Base-by-base conservation (phyloP, 2,329 filamentous ascomycete genomes). In the Trichophyton rubrum region DNA sequence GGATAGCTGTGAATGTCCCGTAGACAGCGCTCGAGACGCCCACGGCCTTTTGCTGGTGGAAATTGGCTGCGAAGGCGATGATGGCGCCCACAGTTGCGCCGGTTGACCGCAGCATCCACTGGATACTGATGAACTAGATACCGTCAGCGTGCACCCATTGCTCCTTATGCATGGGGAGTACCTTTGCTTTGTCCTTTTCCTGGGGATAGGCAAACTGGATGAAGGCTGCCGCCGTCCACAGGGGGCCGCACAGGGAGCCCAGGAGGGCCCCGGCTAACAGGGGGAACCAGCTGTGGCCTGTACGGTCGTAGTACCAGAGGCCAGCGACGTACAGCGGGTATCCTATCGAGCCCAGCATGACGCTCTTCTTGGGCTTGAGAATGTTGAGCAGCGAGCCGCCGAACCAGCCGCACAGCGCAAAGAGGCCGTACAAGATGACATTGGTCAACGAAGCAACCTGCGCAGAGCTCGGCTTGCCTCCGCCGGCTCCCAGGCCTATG, bases 71-170 rank as follows among this genome's bases (percentile, higher is more conserved):
- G 9, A 58, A 41, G 22, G 40, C 40, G 22, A 43, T 27, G n/a
- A 58, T 30, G n/a, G 56, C 27, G 2, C 63, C 59, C n/a, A 65
- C 78, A 73, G 82, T 68, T 68, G 84, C 83, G 66, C 89, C 89
- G 69, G 93, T 87, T 65, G 92, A 89, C 67, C 84, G 89, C 65
- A 89, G 89, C 62, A 89, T 72, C 75, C 93, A 93, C 81, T 93
- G 93, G 69, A 95, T 91, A 22, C 43, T 47, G 43, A 47, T 47
- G 43, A 47, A 47, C 43, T 47, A 47, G 7, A 9, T 73, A 87
- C 83, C 89, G 89, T 93, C 76, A 93, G 20, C 20, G 4, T 20
- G 17, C 11, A 24, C 2, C 17, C 9, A 24, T 9, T 30, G 27
- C 1, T 30, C 27, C 27, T 8, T 8, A 45, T 45, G n/a, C 20